Evolutionary conservation across 257 asterid genomes (phyloP), one percentile per base, ranked within the genome.

Genomic region (Eucommia ulmoides): DNA sequence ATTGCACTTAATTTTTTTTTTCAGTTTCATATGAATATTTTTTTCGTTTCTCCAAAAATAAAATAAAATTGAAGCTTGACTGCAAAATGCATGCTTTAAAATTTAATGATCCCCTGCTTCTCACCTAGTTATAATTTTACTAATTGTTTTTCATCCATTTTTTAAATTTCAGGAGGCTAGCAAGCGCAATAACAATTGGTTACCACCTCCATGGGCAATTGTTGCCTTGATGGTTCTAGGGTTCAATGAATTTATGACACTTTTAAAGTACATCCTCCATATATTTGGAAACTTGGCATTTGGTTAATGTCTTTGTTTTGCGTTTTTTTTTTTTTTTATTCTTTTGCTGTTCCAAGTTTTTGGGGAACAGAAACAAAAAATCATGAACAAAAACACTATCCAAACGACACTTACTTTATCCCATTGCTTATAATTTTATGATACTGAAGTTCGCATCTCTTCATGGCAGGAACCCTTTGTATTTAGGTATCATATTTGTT

Each of bases 141-240:
- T 29, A 29, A 29, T 29, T 29, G 12, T 29, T 12, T 29, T 29
- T 29, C 8, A 7, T 29, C 38, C 12, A 7, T 12, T 12, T 12
- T 29, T 5, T 29, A 29, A 5, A 12, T 12, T 68, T 38, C 80
- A 83, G 95, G 96, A 83, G 64, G 96, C 89, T 57, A 83, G 81
- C 75, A 83, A 45, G 84, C 79, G 89, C 66, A 86, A 58, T 61
- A 91, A 81, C 85, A 86, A 77, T 72, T 86, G 93, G 95, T 64
- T 81, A 54, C 95, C 99, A 48, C 96, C 96, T 61, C 93, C 96
- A 52, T 83, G 96, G 94, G 93, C 94, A 50, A 77, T 86, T 19
- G 59, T 63, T 42, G 96, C 96, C 46, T 51, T 91, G 63, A 61
- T 79, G 59, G 55, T 91, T 59, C 74, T 91, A 70, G 96, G 94